Evolutionary conservation across 371 early-diverging fungal species (phyloP).

Genomic region (Sporodiniella umbellata): DNA sequence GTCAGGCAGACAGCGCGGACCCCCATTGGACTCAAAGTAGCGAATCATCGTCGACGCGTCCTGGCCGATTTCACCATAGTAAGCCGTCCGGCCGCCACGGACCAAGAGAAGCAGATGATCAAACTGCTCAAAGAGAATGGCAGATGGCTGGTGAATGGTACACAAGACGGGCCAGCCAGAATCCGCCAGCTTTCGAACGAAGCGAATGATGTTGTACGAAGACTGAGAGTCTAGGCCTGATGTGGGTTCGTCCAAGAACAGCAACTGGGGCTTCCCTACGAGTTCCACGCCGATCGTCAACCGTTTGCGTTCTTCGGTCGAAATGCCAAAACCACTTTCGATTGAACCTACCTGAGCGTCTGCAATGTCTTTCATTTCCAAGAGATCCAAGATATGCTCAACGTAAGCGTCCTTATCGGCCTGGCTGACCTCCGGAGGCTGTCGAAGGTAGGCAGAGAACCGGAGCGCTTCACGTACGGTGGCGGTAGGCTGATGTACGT

Average conservation of each 20-base stretch:
- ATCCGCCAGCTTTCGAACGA: slow-evolving; percentile 69
- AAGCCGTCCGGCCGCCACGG: slow-evolving; percentile 73
- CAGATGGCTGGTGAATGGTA: slow-evolving; percentile 87
- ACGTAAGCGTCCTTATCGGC: slow-evolving; percentile 64
- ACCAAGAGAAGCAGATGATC: slow-evolving; percentile 75
- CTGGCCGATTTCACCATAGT: slow-evolving; percentile 73
- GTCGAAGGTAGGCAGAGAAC: slow-evolving; percentile 71
- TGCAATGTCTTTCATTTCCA: slow-evolving; percentile 60
- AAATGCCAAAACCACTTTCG: slow-evolving; percentile 57
- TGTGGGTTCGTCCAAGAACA: slow-evolving; percentile 87
- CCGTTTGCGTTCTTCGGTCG: slow-evolving; percentile 65
- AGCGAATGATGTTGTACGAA: slow-evolving; percentile 70
- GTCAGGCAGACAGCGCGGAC: slow-evolving; percentile 49
- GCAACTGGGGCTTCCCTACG: slow-evolving; percentile 69
- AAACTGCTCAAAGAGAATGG: slow-evolving; percentile 76
- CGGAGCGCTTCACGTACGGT: slow-evolving; percentile 68
- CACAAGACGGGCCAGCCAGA: slow-evolving; percentile 66
- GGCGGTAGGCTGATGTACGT: slow-evolving; percentile 65
- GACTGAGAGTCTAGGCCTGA: slow-evolving; percentile 70
- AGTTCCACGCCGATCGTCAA: slow-evolving; percentile 68
- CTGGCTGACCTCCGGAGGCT: slow-evolving; percentile 54
- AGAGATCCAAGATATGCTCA: slow-evolving; percentile 60
- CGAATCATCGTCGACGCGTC: slow-evolving; percentile 51
- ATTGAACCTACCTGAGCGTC: slow-evolving; percentile 58
- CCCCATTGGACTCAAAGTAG: slow-evolving; percentile 65